These are phyloP conservation scores for Powellomyces hirtus DNA, from an alignment of 192 early-diverging fungal species.

Conservation along the genomic window DNA sequence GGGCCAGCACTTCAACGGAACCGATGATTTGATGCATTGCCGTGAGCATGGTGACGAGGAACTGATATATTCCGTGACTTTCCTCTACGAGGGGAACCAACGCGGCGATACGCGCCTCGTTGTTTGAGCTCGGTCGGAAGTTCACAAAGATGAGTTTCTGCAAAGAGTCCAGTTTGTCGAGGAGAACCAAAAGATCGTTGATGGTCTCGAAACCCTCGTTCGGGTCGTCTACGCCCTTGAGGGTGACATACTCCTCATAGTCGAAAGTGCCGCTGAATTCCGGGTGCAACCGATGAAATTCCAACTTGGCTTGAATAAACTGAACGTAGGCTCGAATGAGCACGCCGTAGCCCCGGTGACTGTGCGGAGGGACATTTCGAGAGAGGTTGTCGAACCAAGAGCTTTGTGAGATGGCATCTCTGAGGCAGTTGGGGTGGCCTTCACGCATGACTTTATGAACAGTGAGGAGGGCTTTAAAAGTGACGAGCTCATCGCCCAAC, in stretches of 20 bases:
- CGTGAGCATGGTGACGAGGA: constrained; percentile 90
- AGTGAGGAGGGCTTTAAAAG: constrained; percentile 91
- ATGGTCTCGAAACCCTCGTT: constrained; percentile 99
- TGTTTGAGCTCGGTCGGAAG: constrained; percentile 78
- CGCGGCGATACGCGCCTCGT: constrained; percentile 92
- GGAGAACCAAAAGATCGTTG: constrained; percentile 85
- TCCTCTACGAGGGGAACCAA: constrained; percentile 98
- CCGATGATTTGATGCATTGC: constrained; percentile 88
- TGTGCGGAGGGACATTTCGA: constrained; percentile 19
- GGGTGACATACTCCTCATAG: constrained; percentile 93
- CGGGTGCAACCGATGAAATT: constrained; percentile 87
- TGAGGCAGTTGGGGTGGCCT: constrained; percentile 81
- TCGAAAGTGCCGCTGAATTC: constrained; percentile 95
- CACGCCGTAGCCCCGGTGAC: constrained; percentile 57
- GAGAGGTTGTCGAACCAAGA: constrained; percentile 79
- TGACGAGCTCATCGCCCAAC: constrained; percentile 89
- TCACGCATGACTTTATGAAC: constrained; percentile 94
- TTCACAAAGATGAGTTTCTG: constrained; percentile 84
- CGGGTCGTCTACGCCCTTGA: constrained; percentile 94
- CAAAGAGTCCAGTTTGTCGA: constrained; percentile 89
- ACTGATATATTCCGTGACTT: constrained; percentile 92
- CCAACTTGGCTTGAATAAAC: constrained; percentile 85
- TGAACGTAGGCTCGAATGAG: constrained; percentile 90
- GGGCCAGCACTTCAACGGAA: constrained; percentile 82
- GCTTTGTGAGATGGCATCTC: constrained; percentile 77